Conservation (phyloP, 805 yeast species). For the Lipomyces mesembrius region DNA sequence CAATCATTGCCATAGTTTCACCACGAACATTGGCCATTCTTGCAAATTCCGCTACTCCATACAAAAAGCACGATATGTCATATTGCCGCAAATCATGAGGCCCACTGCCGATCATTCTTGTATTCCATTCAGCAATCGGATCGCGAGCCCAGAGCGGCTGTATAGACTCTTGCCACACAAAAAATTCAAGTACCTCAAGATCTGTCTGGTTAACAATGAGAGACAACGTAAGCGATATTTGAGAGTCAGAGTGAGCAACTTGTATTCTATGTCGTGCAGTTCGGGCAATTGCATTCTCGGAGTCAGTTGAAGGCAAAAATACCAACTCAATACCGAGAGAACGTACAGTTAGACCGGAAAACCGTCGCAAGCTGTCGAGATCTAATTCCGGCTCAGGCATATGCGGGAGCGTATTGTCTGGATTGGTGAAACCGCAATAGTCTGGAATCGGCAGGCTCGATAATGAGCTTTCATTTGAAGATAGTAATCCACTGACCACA, state of each 20-base stretch:
- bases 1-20: slow-evolving; percentile 11
- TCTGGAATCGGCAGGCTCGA: not conserved
- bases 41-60: slow-evolving; percentile 27
- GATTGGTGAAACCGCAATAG: not conserved
- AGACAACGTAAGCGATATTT: slow-evolving; percentile 9
- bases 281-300: slow-evolving; percentile 6
- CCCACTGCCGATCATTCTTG: not conserved
- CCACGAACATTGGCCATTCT: slow-evolving; percentile 20
- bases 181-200: slow-evolving; percentile 20
- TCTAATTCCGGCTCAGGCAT: slow-evolving; percentile 24
- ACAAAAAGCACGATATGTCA: slow-evolving; percentile 29
- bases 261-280: slow-evolving; percentile 12
- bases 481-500: slow-evolving; percentile 6
- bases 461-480: slow-evolving; percentile 3
- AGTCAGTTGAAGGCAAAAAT: slow-evolving; percentile 6
- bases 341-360: slow-evolving; percentile 16
- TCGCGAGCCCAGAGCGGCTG: slow-evolving; percentile 25
- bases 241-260: slow-evolving; percentile 13
- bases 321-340: slow-evolving; percentile 9
- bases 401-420: slow-evolving; percentile 10
- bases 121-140: slow-evolving; percentile 9
- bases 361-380: slow-evolving; percentile 16
- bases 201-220: slow-evolving; percentile 30
- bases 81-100: slow-evolving; percentile 11
- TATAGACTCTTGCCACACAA: slow-evolving; percentile 7